Conservation (phyloP, 2,329 filamentous ascomycete genomes). For the Verticillium tricorpus region DNA sequence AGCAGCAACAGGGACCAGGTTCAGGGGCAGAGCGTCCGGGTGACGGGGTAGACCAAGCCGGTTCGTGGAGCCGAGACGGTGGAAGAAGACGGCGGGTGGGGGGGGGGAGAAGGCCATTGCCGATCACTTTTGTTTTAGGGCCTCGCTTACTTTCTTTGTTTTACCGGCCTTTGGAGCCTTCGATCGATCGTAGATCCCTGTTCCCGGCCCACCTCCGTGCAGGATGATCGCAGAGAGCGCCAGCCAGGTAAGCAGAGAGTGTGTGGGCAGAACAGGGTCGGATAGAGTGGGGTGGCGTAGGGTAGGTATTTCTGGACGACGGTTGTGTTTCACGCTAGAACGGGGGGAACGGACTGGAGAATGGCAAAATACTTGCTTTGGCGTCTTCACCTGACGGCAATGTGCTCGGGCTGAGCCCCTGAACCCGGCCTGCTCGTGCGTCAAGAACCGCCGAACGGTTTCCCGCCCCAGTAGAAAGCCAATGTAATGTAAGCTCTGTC, state of each 20-base stretch:
- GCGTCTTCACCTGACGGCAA: too few species aligned
- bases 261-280: background rate
- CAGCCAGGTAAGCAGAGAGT: background rate
- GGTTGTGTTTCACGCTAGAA: background rate
- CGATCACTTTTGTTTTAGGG: background rate
- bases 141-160: background rate
- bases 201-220: background rate
- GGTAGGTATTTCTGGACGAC: background rate
- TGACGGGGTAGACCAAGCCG: background rate
- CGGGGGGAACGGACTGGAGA: background rate
- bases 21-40: background rate
- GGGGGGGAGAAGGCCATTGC: background rate
- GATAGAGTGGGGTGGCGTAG: background rate
- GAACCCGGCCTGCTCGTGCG: background rate
- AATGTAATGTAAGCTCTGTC: background rate
- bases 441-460: background rate
- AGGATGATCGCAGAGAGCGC: background rate
- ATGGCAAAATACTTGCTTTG: background rate
- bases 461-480: background rate
- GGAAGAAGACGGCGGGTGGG: background rate
- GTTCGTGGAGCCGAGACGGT: slow-evolving; percentile 3
- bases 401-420: background rate
- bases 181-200: background rate
- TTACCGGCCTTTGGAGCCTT: background rate
- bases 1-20: background rate